Conservation (phyloP, 2,329 filamentous ascomycete species). For the Phaeoacremonium minimum region DNA sequence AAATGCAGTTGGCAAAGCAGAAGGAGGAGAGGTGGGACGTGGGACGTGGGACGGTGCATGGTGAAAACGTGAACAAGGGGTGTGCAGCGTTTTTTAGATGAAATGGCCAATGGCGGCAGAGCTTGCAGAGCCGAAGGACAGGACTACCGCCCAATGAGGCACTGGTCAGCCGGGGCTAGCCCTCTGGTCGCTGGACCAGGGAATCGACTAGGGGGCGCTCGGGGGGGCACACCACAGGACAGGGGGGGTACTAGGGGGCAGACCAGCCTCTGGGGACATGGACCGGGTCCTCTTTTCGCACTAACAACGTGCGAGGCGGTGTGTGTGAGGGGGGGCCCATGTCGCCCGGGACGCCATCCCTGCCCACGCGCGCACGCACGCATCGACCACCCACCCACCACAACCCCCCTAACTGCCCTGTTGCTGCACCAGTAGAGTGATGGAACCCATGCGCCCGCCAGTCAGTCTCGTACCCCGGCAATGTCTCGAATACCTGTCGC, state of each 20-base stretch:
- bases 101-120: constrained; percentile 43
- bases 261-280: too few relatives aligned
- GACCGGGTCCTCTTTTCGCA: constrained; percentile 3
- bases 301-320: background rate
- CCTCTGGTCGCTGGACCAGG: constrained; percentile 34
- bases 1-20: too few relatives aligned
- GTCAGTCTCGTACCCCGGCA: too few relatives aligned
- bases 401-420: too few relatives aligned
- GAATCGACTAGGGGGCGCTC: constrained; percentile 15
- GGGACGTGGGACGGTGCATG: constrained; percentile 46
- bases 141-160: constrained; percentile 46
- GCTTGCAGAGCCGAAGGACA: constrained; percentile 29
- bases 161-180: constrained; percentile 41
- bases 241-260: too few relatives aligned
- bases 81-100: constrained; percentile 41
- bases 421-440: too few relatives aligned
- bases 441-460: too few relatives aligned
- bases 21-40: too few relatives aligned
- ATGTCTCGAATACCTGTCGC: background rate
- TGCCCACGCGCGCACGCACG: too few relatives aligned
- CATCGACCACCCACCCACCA: too few relatives aligned
- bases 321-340: background rate
- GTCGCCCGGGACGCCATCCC: too few relatives aligned
- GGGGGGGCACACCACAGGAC: too few relatives aligned
- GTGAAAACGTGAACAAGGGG: constrained; percentile 45